These are phyloP conservation scores for Talaromyces ruber DNA, from an alignment of 495 filamentous ascomycete species.

Conservation along the genomic window DNA sequence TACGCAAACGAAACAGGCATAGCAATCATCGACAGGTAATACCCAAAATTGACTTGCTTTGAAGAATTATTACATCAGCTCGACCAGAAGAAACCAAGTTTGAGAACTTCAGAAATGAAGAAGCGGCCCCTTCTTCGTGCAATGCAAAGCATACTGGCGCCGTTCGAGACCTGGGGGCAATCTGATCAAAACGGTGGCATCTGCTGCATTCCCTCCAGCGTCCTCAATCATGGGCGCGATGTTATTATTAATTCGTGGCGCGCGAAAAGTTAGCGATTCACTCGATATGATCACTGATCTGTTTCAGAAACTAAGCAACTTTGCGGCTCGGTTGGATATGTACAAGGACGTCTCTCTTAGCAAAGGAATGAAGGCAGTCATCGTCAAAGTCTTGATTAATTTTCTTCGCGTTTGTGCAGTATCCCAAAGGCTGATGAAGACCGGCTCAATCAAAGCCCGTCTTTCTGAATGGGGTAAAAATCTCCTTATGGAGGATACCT, in stretches of 20 bases:
- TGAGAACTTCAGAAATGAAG: constrained; percentile 5
- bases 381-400: constrained; percentile 14
- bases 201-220: constrained; percentile 15
- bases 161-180: constrained; percentile 4
- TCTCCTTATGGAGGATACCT: background rate
- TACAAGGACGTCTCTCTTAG: background rate
- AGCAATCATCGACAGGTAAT: background rate
- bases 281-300: constrained; percentile 16
- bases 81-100: constrained; percentile 4
- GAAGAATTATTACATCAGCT: constrained; percentile 5
- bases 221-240: constrained; percentile 20
- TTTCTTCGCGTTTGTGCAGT: constrained; percentile 15
- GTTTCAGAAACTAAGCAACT: background rate
- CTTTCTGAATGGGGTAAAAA: constrained; percentile 5
- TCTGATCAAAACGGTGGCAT: constrained; percentile 1
- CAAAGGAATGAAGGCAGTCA: background rate
- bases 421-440: constrained; percentile 10
- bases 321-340: background rate
- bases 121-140: constrained; percentile 3
- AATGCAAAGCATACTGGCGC: background rate
- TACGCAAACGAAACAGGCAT: constrained; percentile 6
- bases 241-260: constrained; percentile 15
- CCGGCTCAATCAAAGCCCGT: constrained; percentile 8
- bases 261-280: constrained; percentile 14
- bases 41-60: background rate